Evolutionary conservation across 1,284 basidiomycete genomes (phyloP).

Genomic region (Hemileccinum hortonii): DNA sequence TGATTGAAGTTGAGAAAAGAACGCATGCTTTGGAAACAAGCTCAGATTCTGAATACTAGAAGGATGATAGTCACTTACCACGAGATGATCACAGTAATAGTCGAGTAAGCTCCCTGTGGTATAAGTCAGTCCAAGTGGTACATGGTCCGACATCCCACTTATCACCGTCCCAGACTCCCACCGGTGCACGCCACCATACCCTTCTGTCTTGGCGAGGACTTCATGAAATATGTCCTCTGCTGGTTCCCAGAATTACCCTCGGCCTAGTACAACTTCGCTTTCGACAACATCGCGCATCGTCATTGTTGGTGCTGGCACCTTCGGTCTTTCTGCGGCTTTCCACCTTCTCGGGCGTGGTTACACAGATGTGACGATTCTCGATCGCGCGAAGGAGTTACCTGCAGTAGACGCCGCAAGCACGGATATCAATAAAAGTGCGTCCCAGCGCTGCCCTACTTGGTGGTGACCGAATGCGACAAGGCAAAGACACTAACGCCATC

Average conservation of each 20-base stretch:
- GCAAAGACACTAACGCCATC: not conserved
- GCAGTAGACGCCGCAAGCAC: conserved; percentile 80
- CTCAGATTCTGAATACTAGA: no score
- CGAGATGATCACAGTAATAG: no score
- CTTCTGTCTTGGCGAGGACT: not conserved
- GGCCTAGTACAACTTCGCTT: not conserved
- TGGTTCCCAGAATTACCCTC: not conserved
- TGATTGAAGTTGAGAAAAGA: no score
- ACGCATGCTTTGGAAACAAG: no score
- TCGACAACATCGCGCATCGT: conserved; percentile 39
- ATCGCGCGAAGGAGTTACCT: conserved; percentile 63
- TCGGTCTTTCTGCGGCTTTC: conserved; percentile 82
- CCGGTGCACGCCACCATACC: no score
- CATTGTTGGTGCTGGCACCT: conserved; percentile 84
- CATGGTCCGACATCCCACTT: no score
- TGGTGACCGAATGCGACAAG: not conserved
- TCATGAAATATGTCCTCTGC: conserved; percentile 10
- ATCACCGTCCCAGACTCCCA: no score
- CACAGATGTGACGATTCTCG: conserved; percentile 69
- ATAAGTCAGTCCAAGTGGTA: no score
- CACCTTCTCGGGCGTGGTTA: conserved; percentile 72
- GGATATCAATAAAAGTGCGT: conserved; percentile 79
- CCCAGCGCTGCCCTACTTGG: not conserved
- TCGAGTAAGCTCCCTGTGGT: no score
- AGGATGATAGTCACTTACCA: no score